Conservation (phyloP, 2,329 filamentous ascomycete genomes). For the Aquanectria penicillioides region DNA sequence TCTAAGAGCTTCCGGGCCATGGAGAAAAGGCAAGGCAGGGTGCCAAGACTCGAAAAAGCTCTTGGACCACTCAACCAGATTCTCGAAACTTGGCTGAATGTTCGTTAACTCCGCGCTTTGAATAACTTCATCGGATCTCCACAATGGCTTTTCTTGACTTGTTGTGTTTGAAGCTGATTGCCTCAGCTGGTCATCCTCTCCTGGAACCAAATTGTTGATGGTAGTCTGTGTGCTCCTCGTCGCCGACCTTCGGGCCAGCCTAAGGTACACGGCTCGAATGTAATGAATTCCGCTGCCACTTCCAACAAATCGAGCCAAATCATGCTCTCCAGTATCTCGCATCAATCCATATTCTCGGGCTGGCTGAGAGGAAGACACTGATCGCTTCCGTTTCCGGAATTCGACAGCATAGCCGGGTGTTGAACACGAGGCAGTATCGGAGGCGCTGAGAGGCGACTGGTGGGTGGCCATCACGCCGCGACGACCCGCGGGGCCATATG, state of each 20-base stretch:
- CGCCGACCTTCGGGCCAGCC: conserved; percentile 48
- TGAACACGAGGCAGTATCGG: conserved; percentile 41
- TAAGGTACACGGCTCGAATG: conserved; percentile 63
- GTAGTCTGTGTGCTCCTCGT: conserved; percentile 30
- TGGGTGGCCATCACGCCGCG: conserved; percentile 38
- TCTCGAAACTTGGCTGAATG: conserved; percentile 51
- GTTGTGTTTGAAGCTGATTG: conserved; percentile 29
- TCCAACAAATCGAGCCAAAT: conserved; percentile 64
- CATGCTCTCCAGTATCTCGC: conserved; percentile 58
- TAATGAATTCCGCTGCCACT: conserved; percentile 69
- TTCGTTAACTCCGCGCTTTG: conserved; percentile 13
- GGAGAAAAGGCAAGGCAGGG: conserved; percentile 64
- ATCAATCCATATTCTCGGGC: conserved; percentile 54
- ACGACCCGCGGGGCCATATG: conserved; percentile 15
- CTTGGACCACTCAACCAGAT: conserved; percentile 59
- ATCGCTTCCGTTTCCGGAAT: conserved; percentile 44
- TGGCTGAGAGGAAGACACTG: conserved; percentile 37
- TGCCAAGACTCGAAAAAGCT: conserved; percentile 69
- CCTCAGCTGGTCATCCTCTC: conserved; percentile 63
- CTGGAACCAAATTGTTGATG: conserved; percentile 57
- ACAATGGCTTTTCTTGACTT: conserved; percentile 40
- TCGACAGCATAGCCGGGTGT: conserved; percentile 32
- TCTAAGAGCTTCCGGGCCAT: conserved; percentile 61
- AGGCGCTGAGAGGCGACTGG: conserved; percentile 42
- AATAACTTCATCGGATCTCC: conserved; percentile 48